phyloP scores from a whole-genome alignment of 768 basidiomycete genomes.

The Mycena chlorophos region DNA sequence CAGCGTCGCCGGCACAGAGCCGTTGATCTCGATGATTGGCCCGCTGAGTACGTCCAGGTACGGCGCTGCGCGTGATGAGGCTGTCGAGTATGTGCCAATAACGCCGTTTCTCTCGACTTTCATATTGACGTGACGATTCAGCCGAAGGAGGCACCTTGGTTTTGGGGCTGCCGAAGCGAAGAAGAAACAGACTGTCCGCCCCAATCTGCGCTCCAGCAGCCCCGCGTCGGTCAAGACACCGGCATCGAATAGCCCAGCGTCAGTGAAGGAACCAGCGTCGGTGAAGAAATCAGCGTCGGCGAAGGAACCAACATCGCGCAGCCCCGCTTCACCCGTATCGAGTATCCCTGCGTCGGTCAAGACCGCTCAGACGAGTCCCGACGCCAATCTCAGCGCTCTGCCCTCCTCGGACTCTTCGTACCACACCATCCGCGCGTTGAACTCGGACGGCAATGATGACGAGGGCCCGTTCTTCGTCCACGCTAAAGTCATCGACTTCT shows the following conservation, averaged over 20 bases:
- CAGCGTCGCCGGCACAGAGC: slow-evolving; percentile 47
- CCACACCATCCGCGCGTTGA: slow-evolving; percentile 40
- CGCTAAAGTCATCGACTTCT: slow-evolving; percentile 56
- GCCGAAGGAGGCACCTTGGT: too few relatives aligned
- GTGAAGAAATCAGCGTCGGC: too few relatives aligned
- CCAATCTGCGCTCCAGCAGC: neutral
- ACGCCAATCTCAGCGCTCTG: too few relatives aligned
- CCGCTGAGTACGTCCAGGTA: slow-evolving; percentile 36
- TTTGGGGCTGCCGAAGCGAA: neutral
- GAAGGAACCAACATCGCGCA: too few relatives aligned
- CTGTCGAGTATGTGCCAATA: neutral
- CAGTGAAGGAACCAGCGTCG: too few relatives aligned
- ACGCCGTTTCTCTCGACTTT: too few relatives aligned
- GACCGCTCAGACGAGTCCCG: too few relatives aligned
- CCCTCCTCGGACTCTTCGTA: slow-evolving; percentile 5
- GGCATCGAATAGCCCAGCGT: too few relatives aligned
- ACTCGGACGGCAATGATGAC: slow-evolving; percentile 19
- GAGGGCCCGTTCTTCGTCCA: slow-evolving; percentile 40
- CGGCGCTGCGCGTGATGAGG: slow-evolving; percentile 9
- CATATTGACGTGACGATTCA: too few relatives aligned
- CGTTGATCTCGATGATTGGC: slow-evolving; percentile 46
- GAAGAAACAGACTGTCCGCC: neutral
- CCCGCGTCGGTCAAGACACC: neutral
- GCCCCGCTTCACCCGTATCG: too few relatives aligned
- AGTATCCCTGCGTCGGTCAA: too few relatives aligned